phyloP scores from a whole-genome alignment of 2,329 filamentous ascomycete genomes.

The Achaetomium macrosporum region DNA sequence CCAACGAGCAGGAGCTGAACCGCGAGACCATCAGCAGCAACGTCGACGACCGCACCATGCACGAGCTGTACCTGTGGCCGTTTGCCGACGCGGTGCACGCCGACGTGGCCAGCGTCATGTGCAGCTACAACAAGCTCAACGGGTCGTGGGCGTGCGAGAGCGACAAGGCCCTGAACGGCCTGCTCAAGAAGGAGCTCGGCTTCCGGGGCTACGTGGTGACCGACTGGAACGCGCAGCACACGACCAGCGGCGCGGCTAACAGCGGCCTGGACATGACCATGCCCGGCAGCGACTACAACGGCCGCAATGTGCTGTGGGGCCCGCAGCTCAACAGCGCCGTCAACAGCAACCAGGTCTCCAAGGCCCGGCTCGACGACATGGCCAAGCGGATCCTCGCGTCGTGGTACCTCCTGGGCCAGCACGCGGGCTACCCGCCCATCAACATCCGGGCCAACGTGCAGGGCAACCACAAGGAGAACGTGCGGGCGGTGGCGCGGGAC shows the following conservation, averaged over 20 bases:
- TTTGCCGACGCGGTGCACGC: slow-evolving; percentile 72
- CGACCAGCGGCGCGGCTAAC: slow-evolving; percentile 53
- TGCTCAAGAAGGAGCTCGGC: slow-evolving; percentile 67
- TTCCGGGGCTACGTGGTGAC: slow-evolving; percentile 68
- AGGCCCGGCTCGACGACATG: slow-evolving; percentile 67
- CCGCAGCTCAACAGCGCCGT: slow-evolving; percentile 67
- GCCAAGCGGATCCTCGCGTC: slow-evolving; percentile 52
- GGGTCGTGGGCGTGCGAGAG: slow-evolving; percentile 63
- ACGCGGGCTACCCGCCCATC: slow-evolving; percentile 43
- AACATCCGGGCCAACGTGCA: slow-evolving; percentile 51
- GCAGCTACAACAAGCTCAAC: slow-evolving; percentile 70
- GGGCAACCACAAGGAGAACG: slow-evolving; percentile 57
- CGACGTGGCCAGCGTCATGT: slow-evolving; percentile 77
- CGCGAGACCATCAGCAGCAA: slow-evolving; percentile 24
- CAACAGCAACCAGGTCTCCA: slow-evolving; percentile 66
- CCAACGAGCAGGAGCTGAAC: slow-evolving; percentile 30
- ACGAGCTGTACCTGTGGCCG: slow-evolving; percentile 45
- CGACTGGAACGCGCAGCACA: slow-evolving; percentile 62
- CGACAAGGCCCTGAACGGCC: slow-evolving; percentile 59
- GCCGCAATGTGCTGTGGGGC: slow-evolving; percentile 61
- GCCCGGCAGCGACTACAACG: slow-evolving; percentile 61
- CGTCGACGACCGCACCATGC: slow-evolving; percentile 22
- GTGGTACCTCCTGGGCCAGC: slow-evolving; percentile 54
- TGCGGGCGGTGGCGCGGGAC: slow-evolving; percentile 49
- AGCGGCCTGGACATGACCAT: slow-evolving; percentile 65